Evolutionary conservation across 2,329 filamentous ascomycete species (phyloP), one percentile per base, ranked within the genome.

Genomic region (Aspergillus uvarum): DNA sequence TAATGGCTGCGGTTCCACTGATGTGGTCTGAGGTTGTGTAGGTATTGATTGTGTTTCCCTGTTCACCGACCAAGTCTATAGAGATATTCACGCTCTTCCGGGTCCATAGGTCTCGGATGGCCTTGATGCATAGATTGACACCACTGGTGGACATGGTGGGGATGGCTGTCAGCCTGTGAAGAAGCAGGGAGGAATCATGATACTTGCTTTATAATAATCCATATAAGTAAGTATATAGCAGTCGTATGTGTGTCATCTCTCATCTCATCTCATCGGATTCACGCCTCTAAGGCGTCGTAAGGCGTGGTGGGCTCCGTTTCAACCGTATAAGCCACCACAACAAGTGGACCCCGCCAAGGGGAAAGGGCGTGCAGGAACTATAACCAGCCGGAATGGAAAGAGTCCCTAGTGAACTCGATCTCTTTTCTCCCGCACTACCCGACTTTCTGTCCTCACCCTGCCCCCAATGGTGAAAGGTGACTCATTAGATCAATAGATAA

Each of bases 361-460:
- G 1, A 19, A 44, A 35, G 32, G 32, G 32, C 32, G 32, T 35
- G 14, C 11, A 5, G 2, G 12, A 6, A 35, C 32, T 35, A 35
- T 26, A 29, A 8, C n/a, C 26, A 29, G 8, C 26, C 26, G 71
- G 22, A 82, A 65, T 50, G 22, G 22, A 22, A 2, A 22, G 3
- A 22, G 22, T 22, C 22, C 2, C 2, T 3, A 3, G 4, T 2
- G 22, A 22, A 3, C 22, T 22, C 22, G 22, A 22, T 22, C 22
- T 22, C 22, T 22, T 22, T 22, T 22, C 4, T 22, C 4, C 22
- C 4, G 22, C 22, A 22, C 2, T 3, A 22, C 22, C 22, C 22
- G 22, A 22, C 22, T 22, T 3, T 22, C 4, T 22, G 22, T 22
- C 22, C 22, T 22, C 22, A 22, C 22, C 22, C 22, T 22, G 22